These are phyloP conservation scores for Persicaria maculosa DNA, from an alignment of 148 eudicot species.

Conservation along the genomic window DNA sequence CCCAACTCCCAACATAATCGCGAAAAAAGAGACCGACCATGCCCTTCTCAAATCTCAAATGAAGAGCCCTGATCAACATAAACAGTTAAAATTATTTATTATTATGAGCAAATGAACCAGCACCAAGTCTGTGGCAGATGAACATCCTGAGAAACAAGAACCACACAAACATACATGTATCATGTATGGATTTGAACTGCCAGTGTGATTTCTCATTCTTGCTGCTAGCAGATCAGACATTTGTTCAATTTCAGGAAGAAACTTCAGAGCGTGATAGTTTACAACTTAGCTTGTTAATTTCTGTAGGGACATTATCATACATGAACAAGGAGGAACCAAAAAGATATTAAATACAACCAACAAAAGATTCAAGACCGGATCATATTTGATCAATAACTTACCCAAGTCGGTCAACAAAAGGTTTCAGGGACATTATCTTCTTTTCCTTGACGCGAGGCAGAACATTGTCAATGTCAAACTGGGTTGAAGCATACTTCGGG, in stretches of 20 bases:
- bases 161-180: slow-evolving; percentile 48
- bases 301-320: slow-evolving; percentile 95
- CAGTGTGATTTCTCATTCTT: slow-evolving; percentile 95
- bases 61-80: slow-evolving; percentile 79
- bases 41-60: slow-evolving; percentile 97
- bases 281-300: slow-evolving; percentile 86
- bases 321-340: slow-evolving; percentile 25
- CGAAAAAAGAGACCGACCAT: slow-evolving; percentile 98
- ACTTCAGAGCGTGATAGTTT: slow-evolving; percentile 91
- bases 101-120: background rate
- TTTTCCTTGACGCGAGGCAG: slow-evolving; percentile 97
- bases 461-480: slow-evolving; percentile 95
- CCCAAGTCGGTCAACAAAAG: slow-evolving; percentile 99
- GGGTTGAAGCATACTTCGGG: slow-evolving; percentile 95
- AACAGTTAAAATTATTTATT: slow-evolving; percentile 7
- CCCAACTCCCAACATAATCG: slow-evolving; percentile 97
- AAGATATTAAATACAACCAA: background rate
- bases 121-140: background rate
- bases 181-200: slow-evolving; percentile 75
- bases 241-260: slow-evolving; percentile 93
- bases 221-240: slow-evolving; percentile 86
- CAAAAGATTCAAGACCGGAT: background rate
- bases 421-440: slow-evolving; percentile 94
- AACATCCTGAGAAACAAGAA: background rate
- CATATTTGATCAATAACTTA: slow-evolving; percentile 27